Evolutionary conservation across 768 basidiomycete species (phyloP), one percentile per base, ranked within the genome.

Genomic region (Termitomyces sp.): DNA sequence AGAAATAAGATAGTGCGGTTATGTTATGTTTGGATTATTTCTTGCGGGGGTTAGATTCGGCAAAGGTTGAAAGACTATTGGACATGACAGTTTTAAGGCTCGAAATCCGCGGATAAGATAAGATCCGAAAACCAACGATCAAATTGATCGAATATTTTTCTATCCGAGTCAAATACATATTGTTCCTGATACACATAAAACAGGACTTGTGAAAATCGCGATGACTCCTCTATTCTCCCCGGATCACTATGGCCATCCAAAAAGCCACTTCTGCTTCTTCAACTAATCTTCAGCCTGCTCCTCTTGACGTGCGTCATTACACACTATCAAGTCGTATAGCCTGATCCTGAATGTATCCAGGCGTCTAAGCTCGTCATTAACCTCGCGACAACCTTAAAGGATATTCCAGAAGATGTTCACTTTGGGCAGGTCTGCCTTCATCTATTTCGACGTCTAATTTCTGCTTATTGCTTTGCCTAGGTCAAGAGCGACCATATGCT

Each of bases 401-500:
- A 78, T 1, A 62, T 90, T 0, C 83, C 84, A 0, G 79, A 84
- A 40, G 71, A 75, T 7, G 71, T 89, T 43, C 70, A 69, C 1
- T 91, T 89, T 53, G 89, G 90, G 17, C 74, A 80, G 74, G 87
- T 85, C 63, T 60, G 77, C 71, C 15, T 42, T 11, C 1, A 9
- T 11, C 4, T n/a, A 14, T 31, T 56, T 47, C 50, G 37, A 46
- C 11, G 15, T 54, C 14, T 56, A 31, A 12, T n/a, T 20, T 12
- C 14, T 37, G 5, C 25, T 53, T 15, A 48, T 32, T 25, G 7
- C 10, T 36, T 37, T 32, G 42, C 36, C 25, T 63, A 88, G 86
- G 73, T 76, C n/a, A 80, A 83, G 69, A 85, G 84, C 5, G 91
- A 94, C 73, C 90, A 94, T 71, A 94, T 94, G 90, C 80, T 90